Evolutionary conservation across 2,329 filamentous ascomycete genomes (phyloP).

Genomic region (Talaromyces albobiverticillius): DNA sequence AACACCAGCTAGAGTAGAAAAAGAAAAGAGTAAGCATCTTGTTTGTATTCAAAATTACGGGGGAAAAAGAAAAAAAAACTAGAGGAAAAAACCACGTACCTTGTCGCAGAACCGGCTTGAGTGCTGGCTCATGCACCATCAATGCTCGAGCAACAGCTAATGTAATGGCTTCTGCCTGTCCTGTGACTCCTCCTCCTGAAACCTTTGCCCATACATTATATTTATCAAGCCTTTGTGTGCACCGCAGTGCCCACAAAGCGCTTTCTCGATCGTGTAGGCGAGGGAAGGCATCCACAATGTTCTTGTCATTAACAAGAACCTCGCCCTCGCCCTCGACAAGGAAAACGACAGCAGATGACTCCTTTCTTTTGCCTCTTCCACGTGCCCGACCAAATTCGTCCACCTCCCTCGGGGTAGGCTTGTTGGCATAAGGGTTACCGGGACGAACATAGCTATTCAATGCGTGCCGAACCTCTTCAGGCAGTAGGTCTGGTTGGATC

Average conservation of each 20-base stretch:
- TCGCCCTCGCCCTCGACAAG: conserved; percentile 92
- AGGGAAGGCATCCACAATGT: conserved; percentile 76
- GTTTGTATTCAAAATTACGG: neutral
- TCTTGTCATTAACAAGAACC: conserved; percentile 84
- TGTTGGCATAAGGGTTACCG: conserved; percentile 67
- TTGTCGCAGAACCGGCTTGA: conserved; percentile 83
- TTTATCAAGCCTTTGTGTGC: conserved; percentile 81
- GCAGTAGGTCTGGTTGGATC: conserved; percentile 76
- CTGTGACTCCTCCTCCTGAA: conserved; percentile 83
- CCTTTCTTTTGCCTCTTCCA: conserved; percentile 83
- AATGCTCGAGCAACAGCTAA: conserved; percentile 85
- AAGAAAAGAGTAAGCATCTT: neutral
- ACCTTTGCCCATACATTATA: conserved; percentile 94
- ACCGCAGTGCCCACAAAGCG: conserved; percentile 84
- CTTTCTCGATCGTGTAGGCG: conserved; percentile 92
- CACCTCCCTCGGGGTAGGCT: conserved; percentile 60
- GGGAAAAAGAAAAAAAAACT: no score
- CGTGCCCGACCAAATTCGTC: conserved; percentile 76
- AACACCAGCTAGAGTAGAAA: conserved; percentile 69
- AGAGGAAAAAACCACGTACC: conserved; percentile 60
- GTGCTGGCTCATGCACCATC: conserved; percentile 82
- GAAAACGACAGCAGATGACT: conserved; percentile 78
- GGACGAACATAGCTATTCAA: conserved; percentile 71
- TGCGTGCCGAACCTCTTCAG: conserved; percentile 63
- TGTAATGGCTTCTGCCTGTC: conserved; percentile 92